Evolutionary conservation across 805 yeast species (phyloP), one percentile per base, ranked within the genome.

Genomic region (Wickerhamomyces sydowiorum): DNA sequence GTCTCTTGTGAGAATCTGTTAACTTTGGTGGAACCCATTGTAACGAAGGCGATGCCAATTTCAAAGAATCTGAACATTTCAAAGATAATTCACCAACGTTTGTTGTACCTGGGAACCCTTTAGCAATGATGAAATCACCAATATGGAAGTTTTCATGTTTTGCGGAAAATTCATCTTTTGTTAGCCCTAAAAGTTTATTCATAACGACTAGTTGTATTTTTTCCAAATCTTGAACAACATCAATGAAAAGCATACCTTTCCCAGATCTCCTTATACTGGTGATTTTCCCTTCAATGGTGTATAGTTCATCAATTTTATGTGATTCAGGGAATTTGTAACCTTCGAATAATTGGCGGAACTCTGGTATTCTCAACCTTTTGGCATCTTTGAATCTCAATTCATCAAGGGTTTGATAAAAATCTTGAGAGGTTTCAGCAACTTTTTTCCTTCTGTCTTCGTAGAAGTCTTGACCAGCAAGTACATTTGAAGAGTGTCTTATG

Each of bases 81-180:
- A 91, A 54, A 1, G 96, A 82, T 7, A 89, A 64, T 49, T 90
- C 96, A 0, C 91, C 93, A 4, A 78, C 77, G 41, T 81, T 78
- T 0, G 97, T 86, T 3, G 74, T 59, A 21, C 91, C 86, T 0
- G 96, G 89, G 20, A 51, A 57, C 0, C 99, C 99, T 3, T 62
- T 53, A 20, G 82, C 77, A 7, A 76, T 64, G 4, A 91, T 64
- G 35, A 72, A 74, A 55, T 91, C 99, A 0, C 96, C 96, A 19
- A 74, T 73, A 37, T 82, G 69, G 31, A 88, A 62, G 24, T 64
- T 56, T 4, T 58, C 57, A 50, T 57, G 57, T n/a, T 48, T 47
- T 22, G 48, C 44, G 4, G 56, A 53, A 47, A 79, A 80, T 32
- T 69, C 70, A 0, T 67, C 73, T 19, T 62, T 66, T 1, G 65